Evolutionary conservation across 2,329 filamentous ascomycete genomes (phyloP).

Genomic region (Orbilia quercus): DNA sequence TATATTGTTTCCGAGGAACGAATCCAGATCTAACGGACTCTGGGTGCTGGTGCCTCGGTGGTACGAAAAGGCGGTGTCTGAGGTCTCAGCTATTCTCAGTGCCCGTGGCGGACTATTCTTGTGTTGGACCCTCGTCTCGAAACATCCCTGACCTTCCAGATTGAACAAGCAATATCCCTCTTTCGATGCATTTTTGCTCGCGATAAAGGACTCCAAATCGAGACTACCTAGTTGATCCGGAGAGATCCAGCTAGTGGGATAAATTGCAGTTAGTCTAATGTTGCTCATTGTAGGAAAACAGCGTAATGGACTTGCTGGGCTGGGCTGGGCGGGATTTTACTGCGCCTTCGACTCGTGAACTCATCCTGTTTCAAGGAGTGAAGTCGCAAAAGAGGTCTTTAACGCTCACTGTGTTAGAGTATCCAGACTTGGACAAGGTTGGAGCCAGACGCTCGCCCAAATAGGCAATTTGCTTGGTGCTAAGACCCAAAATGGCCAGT

Average conservation of each 20-base stretch:
- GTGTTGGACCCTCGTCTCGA: constrained; percentile 39
- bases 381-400: constrained; percentile 8
- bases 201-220: constrained; percentile 12
- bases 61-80: constrained; percentile 29
- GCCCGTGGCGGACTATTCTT: constrained; percentile 8
- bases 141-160: constrained; percentile 25
- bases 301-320: neutral
- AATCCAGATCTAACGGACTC: neutral
- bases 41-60: constrained; percentile 9
- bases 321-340: neutral
- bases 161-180: constrained; percentile 10
- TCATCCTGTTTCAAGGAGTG: constrained; percentile 38
- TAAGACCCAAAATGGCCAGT: constrained; percentile 7
- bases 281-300: constrained; percentile 14
- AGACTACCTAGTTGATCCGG: constrained; percentile 27
- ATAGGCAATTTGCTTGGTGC: constrained; percentile 20
- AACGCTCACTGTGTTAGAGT: constrained; percentile 40
- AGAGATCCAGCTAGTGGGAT: constrained; percentile 19
- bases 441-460: constrained; percentile 3
- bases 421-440: constrained; percentile 16
- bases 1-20: constrained; percentile 14
- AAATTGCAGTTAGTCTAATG: constrained; percentile 45
- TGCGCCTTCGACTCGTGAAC: constrained; percentile 21
- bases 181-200: too few species aligned
- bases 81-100: constrained; percentile 45